Evolutionary conservation across 176 grass and related monocot species (phyloP), one percentile per base, ranked within the genome.

Genomic region (Dactylis glomerata): DNA sequence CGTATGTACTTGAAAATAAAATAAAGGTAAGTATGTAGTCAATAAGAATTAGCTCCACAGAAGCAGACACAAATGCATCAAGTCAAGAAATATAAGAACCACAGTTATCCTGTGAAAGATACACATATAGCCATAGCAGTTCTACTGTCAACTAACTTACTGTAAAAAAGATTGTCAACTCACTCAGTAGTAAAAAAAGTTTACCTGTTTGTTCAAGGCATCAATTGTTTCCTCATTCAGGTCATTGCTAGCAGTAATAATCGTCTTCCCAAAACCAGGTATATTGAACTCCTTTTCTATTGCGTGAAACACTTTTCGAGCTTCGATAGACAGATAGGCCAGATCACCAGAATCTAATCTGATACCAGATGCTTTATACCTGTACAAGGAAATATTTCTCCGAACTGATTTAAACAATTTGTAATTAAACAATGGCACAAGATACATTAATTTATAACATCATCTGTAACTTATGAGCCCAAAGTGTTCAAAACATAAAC

Each of bases 341-440:
- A 99, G 87, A 92, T 99, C 93, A 89, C 96, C 96, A 75, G 96
- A 99, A 87, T 99, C 96, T 89, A 99, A 86, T 76, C 96, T 99
- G 81, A 99, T 96, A 80, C 96, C 96, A 65, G 88, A 83, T 89
- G 96, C 91, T 82, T 89, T 94, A 82, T 99, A 99, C 64, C 96
- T 99, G 28, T 6, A 87, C 3, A 91, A 69, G 83, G 50, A 22
- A 85, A 85, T 32, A 77, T 77, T 81, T 77, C 41, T 26, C 26
- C 8, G 76, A 72, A 80, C 26, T 33, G 45, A 77, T 38, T 75
- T 58, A 8, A 77, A 70, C 8, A 2, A 24, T 42, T 86, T 72
- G 13, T 30, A 50, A 52, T 30, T 75, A 71, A 81, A 55, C 37
- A 89, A 46, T 66, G 64, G 30, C 30, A 71, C 22, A 84, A 12